Percentiles rank a stretch among this genome's conserved stretches.
Conservation (phyloP, 192 early-diverging fungal genomes). For the Coemansia sp. region DNA sequence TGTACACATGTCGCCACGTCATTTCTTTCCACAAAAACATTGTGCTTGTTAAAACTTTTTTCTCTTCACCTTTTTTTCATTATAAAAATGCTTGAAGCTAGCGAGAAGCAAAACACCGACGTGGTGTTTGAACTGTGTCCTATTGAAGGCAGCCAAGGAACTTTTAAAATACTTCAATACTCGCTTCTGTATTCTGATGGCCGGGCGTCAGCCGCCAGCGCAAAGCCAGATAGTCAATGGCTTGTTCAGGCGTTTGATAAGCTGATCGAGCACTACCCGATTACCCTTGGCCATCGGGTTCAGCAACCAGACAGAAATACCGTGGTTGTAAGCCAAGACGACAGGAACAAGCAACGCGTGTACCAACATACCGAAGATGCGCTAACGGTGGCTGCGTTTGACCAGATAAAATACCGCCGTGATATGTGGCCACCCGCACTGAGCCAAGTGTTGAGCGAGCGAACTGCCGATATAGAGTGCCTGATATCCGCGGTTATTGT, state of each 20-base stretch:
- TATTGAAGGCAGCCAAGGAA: constrained; percentile 12
- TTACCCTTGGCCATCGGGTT: constrained; percentile 12
- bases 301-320: neutral
- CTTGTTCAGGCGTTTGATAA: neutral
- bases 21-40: neutral
- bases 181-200: constrained; percentile 1
- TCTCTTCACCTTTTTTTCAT: neutral
- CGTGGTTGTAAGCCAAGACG: constrained; percentile 9
- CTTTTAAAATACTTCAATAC: constrained; percentile 20
- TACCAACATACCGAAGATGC: constrained; percentile 3
- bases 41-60: neutral
- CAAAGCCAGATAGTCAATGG: neutral
- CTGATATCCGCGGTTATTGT: constrained; percentile 8
- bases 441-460: constrained; percentile 1
- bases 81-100: neutral
- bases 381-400: constrained; percentile 9
- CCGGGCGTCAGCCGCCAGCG: neutral
- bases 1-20: neutral
- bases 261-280: constrained; percentile 15
- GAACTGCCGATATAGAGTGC: constrained; percentile 8
- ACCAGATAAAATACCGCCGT: constrained; percentile 13
- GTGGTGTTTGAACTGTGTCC: constrained; percentile 6
- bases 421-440: constrained; percentile 13
- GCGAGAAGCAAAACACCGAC: neutral
- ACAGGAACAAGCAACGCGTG: constrained; percentile 3